Conservation (phyloP, 1,284 basidiomycete genomes). For the Erythrobasidium hasegawianum region DNA sequence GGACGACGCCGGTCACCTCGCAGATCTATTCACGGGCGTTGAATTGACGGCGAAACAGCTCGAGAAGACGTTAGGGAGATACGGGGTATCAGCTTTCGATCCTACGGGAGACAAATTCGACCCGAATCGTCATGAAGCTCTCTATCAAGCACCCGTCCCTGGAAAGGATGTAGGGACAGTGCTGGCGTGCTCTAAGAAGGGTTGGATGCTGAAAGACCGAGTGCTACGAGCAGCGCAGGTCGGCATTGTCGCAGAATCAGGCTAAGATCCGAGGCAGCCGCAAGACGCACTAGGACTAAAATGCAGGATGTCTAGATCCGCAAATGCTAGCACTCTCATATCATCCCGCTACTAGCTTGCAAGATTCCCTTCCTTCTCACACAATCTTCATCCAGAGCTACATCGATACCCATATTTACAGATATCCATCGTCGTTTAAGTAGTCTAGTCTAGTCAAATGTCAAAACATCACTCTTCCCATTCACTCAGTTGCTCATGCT, state of each 20-base stretch:
- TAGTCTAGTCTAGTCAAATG: too few relatives aligned
- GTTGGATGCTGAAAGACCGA: slow-evolving; percentile 74
- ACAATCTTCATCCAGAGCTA: too few relatives aligned
- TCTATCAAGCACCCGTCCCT: slow-evolving; percentile 83
- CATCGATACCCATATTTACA: too few relatives aligned
- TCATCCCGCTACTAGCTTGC: too few relatives aligned
- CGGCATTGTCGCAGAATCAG: slow-evolving; percentile 65
- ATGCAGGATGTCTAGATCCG: too few relatives aligned
- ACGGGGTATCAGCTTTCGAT: slow-evolving; percentile 86
- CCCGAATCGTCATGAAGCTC: slow-evolving; percentile 89
- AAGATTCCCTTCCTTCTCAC: too few relatives aligned
- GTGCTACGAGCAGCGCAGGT: slow-evolving; percentile 93
- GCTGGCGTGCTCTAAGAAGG: slow-evolving; percentile 79
- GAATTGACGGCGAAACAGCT: slow-evolving; percentile 87
- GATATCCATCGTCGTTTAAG: too few relatives aligned
- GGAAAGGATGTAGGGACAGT: slow-evolving; percentile 85
- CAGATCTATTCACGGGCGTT: slow-evolving; percentile 76
- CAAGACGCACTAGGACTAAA: too few relatives aligned
- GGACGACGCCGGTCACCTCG: slow-evolving; percentile 59
- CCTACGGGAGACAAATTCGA: slow-evolving; percentile 90
- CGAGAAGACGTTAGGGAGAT: slow-evolving; percentile 82
- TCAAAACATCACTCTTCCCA: too few relatives aligned
- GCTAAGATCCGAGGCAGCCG: not conserved
- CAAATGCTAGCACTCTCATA: too few relatives aligned
- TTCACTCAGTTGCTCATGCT: too few relatives aligned